Percentiles rank a stretch among this genome's conserved stretches.
phyloP scores from a whole-genome alignment of 2,329 filamentous ascomycete genomes.

The Alternaria metachromatica region DNA sequence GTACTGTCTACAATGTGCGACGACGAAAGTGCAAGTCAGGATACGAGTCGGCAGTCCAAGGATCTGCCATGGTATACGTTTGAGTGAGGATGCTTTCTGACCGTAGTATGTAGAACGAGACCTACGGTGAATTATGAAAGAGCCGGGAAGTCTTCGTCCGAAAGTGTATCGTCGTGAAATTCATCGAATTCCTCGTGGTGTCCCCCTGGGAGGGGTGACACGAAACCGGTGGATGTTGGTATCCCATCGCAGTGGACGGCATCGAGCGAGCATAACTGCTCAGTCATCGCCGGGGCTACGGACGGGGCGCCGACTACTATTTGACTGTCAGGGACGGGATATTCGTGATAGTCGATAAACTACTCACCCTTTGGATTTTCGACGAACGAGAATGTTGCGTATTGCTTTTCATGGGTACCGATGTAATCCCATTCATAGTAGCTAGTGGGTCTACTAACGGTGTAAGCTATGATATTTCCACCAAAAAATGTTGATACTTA shows the following conservation, averaged over 20 bases:
- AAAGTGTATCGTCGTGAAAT: neutral
- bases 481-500: neutral
- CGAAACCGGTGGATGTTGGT: neutral
- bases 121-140: neutral
- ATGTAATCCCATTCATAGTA: neutral
- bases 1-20: neutral
- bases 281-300: neutral
- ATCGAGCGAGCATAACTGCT: neutral
- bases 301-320: neutral
- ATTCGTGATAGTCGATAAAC: too few species aligned
- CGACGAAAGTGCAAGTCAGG: neutral
- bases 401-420: neutral
- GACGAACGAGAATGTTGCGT: neutral
- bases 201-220: neutral
- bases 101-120: neutral
- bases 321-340: neutral
- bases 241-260: neutral
- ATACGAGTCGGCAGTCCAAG: neutral
- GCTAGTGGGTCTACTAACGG: neutral
- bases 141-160: neutral
- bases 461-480: neutral
- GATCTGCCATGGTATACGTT: neutral
- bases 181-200: neutral
- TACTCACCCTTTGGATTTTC: neutral
- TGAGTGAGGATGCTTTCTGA: neutral